Conservation (phyloP, 2,329 filamentous ascomycete genomes). For the Seiridium cupressi region DNA sequence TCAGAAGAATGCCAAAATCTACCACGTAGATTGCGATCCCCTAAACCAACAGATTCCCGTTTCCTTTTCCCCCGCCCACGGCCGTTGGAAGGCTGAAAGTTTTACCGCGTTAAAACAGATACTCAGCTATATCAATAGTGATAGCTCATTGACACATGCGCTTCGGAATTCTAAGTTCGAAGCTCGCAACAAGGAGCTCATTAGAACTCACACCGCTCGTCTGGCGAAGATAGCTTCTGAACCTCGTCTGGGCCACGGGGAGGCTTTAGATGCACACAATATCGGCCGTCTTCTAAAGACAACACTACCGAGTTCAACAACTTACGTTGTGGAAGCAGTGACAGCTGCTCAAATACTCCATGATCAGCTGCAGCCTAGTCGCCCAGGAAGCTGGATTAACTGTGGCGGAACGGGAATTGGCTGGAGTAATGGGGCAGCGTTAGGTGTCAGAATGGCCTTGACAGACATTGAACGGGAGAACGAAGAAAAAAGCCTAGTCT, state of each 20-base stretch:
- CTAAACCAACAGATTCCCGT: conserved; percentile 62
- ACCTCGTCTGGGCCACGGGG: conserved; percentile 15
- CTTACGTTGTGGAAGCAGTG: conserved; percentile 77
- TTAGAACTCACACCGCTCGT: conserved; percentile 16
- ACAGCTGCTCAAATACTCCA: conserved; percentile 67
- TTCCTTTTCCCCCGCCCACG: conserved; percentile 53
- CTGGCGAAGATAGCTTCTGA: conserved; percentile 20
- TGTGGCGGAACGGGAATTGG: conserved; percentile 79
- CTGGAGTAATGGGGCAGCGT: conserved; percentile 73
- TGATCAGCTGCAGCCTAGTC: conserved; percentile 67
- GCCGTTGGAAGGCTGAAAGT: conserved; percentile 48
- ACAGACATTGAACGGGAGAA: conserved; percentile 43
- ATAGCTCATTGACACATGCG: neutral
- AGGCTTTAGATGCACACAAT: conserved; percentile 19
- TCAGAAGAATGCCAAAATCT: conserved; percentile 52
- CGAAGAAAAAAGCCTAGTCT: conserved; percentile 36
- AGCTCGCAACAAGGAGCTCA: conserved; percentile 11
- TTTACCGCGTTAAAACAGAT: conserved; percentile 39
- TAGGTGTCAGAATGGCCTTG: conserved; percentile 74
- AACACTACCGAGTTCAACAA: conserved; percentile 42
- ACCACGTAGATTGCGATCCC: conserved; percentile 66
- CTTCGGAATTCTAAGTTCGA: conserved; percentile 28
- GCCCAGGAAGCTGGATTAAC: conserved; percentile 76
- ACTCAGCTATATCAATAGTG: conserved; percentile 16
- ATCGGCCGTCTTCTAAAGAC: conserved; percentile 20